phyloP scores from a whole-genome alignment of 176 grass and related monocot species.

The Triticum urartu region DNA sequence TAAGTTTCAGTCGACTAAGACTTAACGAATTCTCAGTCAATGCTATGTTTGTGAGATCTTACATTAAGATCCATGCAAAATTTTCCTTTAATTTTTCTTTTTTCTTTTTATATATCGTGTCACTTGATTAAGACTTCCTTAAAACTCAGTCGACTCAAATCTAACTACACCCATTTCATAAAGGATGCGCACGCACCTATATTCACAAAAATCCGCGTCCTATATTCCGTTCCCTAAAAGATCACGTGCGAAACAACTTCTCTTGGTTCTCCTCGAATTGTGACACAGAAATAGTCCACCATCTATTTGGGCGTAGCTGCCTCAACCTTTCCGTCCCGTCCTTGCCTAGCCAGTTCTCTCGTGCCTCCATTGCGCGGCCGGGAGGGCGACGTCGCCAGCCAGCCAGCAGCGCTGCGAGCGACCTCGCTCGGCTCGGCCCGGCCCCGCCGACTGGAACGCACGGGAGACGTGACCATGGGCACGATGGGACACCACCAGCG shows the following conservation, averaged over 20 bases:
- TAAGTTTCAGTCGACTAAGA: no score
- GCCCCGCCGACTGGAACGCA: slow-evolving; percentile 9
- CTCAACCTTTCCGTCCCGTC: not conserved
- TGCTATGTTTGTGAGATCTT: no score
- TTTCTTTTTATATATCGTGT: no score
- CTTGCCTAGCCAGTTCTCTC: not conserved
- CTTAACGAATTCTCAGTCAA: no score
- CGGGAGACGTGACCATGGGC: slow-evolving; percentile 14
- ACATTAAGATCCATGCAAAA: no score
- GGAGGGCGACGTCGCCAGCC: not conserved
- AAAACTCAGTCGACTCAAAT: no score
- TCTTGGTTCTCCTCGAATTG: slow-evolving; percentile 9
- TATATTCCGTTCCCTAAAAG: not conserved
- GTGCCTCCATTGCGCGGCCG: slow-evolving; percentile 1
- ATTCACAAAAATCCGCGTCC: no score
- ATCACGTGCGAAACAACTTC: not conserved
- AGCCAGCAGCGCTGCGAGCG: not conserved
- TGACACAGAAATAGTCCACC: slow-evolving; percentile 19
- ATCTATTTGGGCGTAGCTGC: slow-evolving; percentile 12
- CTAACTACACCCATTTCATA: no score
- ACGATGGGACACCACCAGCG: slow-evolving; percentile 42
- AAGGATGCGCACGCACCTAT: no score
- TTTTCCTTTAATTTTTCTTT: no score
- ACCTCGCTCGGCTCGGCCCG: slow-evolving; percentile 5
- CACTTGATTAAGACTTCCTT: no score